phyloP scores from a whole-genome alignment of 2,329 filamentous ascomycete genomes.

The Myrmaecium sp. region DNA sequence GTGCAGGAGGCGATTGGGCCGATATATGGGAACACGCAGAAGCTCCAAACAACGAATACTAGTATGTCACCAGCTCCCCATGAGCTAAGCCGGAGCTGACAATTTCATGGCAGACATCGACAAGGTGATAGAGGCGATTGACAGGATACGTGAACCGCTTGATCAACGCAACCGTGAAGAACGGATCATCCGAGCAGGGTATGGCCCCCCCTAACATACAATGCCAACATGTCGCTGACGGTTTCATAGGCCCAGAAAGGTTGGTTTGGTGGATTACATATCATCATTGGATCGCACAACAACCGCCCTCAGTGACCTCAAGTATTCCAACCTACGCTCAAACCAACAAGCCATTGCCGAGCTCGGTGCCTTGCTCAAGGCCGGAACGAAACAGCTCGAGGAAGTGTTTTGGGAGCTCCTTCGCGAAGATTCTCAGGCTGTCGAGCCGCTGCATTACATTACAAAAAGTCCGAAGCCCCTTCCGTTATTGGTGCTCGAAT shows the following conservation, averaged over 20 bases:
- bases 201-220: slow-evolving; percentile 9
- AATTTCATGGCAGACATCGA: slow-evolving; percentile 51
- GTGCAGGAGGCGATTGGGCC: slow-evolving; percentile 86
- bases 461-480: slow-evolving; percentile 51
- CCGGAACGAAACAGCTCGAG: slow-evolving; percentile 70
- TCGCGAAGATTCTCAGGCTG: slow-evolving; percentile 52
- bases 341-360: slow-evolving; percentile 82
- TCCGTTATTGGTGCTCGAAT: not conserved
- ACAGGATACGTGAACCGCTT: slow-evolving; percentile 73
- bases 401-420: slow-evolving; percentile 66
- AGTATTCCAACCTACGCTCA: slow-evolving; percentile 74
- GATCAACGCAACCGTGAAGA: slow-evolving; percentile 88
- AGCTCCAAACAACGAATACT: slow-evolving; percentile 67
- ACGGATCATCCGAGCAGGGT: slow-evolving; percentile 70
- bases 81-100: slow-evolving; percentile 1
- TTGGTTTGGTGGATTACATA: slow-evolving; percentile 70
- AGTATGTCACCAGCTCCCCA: slow-evolving; percentile 34
- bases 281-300: slow-evolving; percentile 78
- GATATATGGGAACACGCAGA: slow-evolving; percentile 81
- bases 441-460: slow-evolving; percentile 84
- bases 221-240: slow-evolving; percentile 8
- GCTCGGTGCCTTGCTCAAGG: slow-evolving; percentile 57
- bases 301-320: slow-evolving; percentile 69
- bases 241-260: slow-evolving; percentile 49
- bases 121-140: slow-evolving; percentile 68